Evolutionary conservation across 331 rosid genomes (phyloP), one percentile per base, ranked within the genome.

Genomic region (Stylosanthes scabra): DNA sequence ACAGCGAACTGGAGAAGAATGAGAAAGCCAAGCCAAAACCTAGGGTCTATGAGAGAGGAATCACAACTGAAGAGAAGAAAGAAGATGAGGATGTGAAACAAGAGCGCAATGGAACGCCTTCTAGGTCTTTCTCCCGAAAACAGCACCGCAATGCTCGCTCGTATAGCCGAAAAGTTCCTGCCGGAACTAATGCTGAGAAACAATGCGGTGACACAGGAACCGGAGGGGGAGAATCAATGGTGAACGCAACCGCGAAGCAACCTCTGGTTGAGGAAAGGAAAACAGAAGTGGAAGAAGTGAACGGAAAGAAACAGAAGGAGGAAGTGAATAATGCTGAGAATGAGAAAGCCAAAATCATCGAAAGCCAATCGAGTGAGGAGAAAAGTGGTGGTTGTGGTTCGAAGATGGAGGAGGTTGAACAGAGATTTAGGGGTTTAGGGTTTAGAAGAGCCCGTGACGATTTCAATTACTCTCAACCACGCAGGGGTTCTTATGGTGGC

Each of bases 401-500:
- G 4, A 42, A 0, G 0, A 27, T 20, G 57, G 75, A 67, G 10
- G 44, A 46, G 64, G 73, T 49, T 57, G 86, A 75, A 37, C 8
- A 20, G 72, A 55, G 74, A 65, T 7, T 81, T 55, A 39, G 74
- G 79, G 77, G 0, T 62, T 69, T 66, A 12, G n/a, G n/a, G 51
- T 46, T 46, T 46, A 41, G 46, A 41, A 41, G 46, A 41, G 7
- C 1, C 9, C 1, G 10, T 41, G 10, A 41, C 8, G 46, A 6
- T 67, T 15, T 49, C 28, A 1, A 47, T 49, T 6, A 28, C 9
- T 63, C 39, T 62, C 49, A 9, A 10, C 55, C 74, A n/a, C n/a
- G n/a, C n/a, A n/a, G n/a, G 66, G 55, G 64, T 8, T 5, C 31
- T 55, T 1, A 44, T 8, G 3, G 76, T 67, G 49, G 40, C 2